phyloP scores from a whole-genome alignment of 2,329 filamentous ascomycete genomes.

The Fusarium sp. region DNA sequence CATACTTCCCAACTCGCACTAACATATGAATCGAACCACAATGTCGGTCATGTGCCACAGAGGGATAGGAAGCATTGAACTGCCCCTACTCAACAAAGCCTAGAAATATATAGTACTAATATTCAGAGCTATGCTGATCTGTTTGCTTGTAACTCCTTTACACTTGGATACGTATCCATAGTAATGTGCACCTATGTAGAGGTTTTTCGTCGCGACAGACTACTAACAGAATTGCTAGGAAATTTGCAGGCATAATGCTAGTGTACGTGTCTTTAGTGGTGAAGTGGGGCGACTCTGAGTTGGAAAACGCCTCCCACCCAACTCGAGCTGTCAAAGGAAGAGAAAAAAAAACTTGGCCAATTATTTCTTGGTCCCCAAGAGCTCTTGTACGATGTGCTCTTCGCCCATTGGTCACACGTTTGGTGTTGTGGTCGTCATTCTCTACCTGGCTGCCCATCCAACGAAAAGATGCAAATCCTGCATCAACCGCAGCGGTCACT shows the following conservation, averaged over 20 bases:
- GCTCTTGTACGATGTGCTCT: conserved; percentile 1
- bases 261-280: neutral
- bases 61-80: neutral
- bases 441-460: neutral
- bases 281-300: neutral
- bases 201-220: neutral
- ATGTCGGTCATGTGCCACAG: neutral
- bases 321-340: neutral
- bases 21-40: neutral
- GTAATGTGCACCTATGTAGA: neutral
- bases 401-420: neutral
- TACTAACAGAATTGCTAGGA: neutral
- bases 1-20: neutral
- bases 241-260: neutral
- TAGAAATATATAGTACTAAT: neutral
- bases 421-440: neutral
- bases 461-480: neutral
- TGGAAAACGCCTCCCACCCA: neutral
- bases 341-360: conserved; percentile 2
- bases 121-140: neutral
- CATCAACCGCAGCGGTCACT: neutral
- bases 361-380: conserved; percentile 1
- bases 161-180: neutral
- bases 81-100: neutral
- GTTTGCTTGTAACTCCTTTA: neutral